Evolutionary conservation across 805 yeast genomes (phyloP), one percentile per base, ranked within the genome.

Genomic region (Starmerella potacharoeniae): DNA sequence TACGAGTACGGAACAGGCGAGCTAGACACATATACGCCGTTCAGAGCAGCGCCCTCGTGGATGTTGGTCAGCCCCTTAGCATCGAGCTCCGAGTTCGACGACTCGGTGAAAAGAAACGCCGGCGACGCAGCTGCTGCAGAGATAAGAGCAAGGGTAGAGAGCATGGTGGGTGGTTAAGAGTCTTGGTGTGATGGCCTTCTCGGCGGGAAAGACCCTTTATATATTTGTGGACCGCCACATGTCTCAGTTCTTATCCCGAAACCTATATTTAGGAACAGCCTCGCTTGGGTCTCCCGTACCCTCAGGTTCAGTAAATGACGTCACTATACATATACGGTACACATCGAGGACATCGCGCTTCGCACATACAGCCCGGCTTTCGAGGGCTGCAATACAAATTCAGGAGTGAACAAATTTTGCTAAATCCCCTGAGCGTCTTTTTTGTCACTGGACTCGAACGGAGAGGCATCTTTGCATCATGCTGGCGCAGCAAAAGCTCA

Each of bases 1-100:
- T 31, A 41, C 33, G 51, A 17, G 11, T 30, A 40, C 10, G 6
- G 16, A 14, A 16, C 37, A 8, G 30, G 37, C n/a, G 39, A 40
- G 9, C 29, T 37, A 8, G 37, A 6, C 29, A 49, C 31, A 31
- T 40, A 46, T 2, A 35, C 41, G 33, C 50, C 52, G 17, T 49
- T 49, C 30, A 49, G 16, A 14, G 30, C 52, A 16, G 52, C 52
- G 22, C 52, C 52, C 47, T 49, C 52, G 35, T 49, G 52, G n/a
- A 49, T 6, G 33, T 17, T n/a, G 6, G 37, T 10, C 5, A 49
- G 40, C 6, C 40, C 47, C 39, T 29, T 39, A 29, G 11, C 34
- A 10, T 40, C n/a, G 40, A 39, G 45, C 16, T 40, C 52, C 3
- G 35, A 31, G 47, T 41, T 41, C n/a, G 47, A 37, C 2, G 44